Evolutionary conservation across 2,329 filamentous ascomycete genomes (phyloP).

Genomic region (Tolypocladium cylindrosporum): DNA sequence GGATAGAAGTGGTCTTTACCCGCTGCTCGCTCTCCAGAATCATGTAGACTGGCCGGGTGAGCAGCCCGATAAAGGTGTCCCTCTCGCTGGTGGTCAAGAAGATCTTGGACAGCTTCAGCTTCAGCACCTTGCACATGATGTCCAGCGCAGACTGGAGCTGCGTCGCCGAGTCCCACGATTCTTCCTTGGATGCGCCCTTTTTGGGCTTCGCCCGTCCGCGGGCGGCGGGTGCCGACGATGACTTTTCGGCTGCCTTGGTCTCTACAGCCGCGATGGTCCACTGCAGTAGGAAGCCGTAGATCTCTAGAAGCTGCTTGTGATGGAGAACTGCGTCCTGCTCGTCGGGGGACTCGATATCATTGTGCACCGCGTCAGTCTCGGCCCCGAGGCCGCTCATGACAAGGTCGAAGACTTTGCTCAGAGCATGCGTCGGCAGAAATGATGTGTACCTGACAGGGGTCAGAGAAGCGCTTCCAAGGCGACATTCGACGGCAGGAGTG

Average conservation of each 20-base stretch:
- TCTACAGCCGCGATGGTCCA: constrained; percentile 96
- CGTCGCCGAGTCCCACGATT: constrained; percentile 75
- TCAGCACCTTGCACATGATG: constrained; percentile 91
- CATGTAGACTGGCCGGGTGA: constrained; percentile 89
- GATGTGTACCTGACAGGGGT: constrained; percentile 69
- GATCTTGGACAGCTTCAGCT: constrained; percentile 82
- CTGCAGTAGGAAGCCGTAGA: constrained; percentile 87
- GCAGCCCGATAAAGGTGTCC: constrained; percentile 85
- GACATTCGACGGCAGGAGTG: constrained; percentile 28
- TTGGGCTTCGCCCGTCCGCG: constrained; percentile 67
- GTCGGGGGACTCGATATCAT: constrained; percentile 75
- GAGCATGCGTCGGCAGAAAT: constrained; percentile 66
- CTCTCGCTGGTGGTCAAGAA: constrained; percentile 94
- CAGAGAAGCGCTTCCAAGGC: constrained; percentile 29
- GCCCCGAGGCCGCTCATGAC: constrained; percentile 77
- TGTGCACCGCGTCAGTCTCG: constrained; percentile 75
- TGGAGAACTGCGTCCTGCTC: constrained; percentile 79
- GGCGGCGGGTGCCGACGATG: constrained; percentile 54
- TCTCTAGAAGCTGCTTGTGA: constrained; percentile 86
- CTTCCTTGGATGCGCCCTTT: constrained; percentile 70
- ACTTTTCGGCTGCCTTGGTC: constrained; percentile 85
- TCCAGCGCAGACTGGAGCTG: constrained; percentile 86
- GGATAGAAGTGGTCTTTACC: constrained; percentile 77
- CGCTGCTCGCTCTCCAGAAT: constrained; percentile 89
- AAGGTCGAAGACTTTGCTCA: constrained; percentile 89